Evolutionary conservation across 495 filamentous ascomycete genomes (phyloP).

Genomic region (Mycothermus thermophilus): DNA sequence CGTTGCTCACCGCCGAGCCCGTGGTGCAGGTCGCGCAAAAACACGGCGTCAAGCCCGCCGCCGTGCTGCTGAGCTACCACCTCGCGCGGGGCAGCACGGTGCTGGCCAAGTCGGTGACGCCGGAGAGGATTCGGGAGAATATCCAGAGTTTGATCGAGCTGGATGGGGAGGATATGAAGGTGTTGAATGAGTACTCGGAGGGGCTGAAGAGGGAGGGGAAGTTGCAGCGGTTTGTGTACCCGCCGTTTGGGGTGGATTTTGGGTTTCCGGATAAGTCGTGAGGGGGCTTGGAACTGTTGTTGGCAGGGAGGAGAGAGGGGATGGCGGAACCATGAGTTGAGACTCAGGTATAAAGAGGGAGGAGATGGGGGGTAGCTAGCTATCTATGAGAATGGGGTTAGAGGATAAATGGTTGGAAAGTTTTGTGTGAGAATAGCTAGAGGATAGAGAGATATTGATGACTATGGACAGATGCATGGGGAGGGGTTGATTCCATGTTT

Average conservation of each 20-base stretch:
- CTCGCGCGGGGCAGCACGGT: slow-evolving; percentile 59
- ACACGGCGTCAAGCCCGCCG: slow-evolving; percentile 45
- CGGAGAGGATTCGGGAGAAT: slow-evolving; percentile 62
- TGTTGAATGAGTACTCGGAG: slow-evolving; percentile 46
- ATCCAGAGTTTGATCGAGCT: slow-evolving; percentile 52
- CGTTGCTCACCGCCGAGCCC: slow-evolving; percentile 51
- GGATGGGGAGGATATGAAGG: slow-evolving; percentile 49
- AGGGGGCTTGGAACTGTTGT: background rate
- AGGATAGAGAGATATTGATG: slow-evolving; percentile 1
- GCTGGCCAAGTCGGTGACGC: slow-evolving; percentile 66
- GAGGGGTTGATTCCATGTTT: too few species aligned
- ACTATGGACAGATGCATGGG: background rate
- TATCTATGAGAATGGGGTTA: too few species aligned
- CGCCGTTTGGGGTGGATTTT: slow-evolving; percentile 62
- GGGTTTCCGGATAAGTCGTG: slow-evolving; percentile 61
- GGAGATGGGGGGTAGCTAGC: too few species aligned
- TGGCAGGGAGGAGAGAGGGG: too few species aligned
- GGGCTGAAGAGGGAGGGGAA: slow-evolving; percentile 45
- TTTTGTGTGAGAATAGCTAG: too few species aligned
- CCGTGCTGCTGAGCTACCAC: slow-evolving; percentile 64
- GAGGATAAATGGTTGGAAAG: too few species aligned
- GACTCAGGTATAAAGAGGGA: too few species aligned
- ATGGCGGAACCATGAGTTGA: too few species aligned
- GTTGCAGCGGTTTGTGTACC: slow-evolving; percentile 59
- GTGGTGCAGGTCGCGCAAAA: slow-evolving; percentile 58